These are phyloP conservation scores for Solanum virginianum DNA, from an alignment of 257 asterid species.

Conservation along the genomic window DNA sequence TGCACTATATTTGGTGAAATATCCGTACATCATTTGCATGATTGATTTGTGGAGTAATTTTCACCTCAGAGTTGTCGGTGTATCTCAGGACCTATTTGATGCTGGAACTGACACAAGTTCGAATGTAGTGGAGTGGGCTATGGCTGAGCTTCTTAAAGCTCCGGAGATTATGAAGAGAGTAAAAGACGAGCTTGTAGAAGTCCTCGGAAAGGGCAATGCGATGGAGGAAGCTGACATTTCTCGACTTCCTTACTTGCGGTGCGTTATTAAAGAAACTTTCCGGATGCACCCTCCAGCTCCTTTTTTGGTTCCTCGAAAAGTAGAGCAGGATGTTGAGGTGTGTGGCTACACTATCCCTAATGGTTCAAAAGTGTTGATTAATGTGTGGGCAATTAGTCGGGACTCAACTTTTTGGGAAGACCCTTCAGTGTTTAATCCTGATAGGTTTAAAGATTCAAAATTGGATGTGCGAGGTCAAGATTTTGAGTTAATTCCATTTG, in stretches of 20 bases:
- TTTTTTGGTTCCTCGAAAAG: background rate
- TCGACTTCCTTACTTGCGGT: background rate
- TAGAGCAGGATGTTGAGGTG: background rate
- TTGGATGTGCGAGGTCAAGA: background rate
- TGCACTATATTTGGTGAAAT: background rate
- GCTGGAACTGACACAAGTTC: background rate
- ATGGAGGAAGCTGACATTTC: background rate
- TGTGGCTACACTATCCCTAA: slow-evolving; percentile 3
- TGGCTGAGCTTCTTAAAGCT: background rate
- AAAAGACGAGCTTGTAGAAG: background rate
- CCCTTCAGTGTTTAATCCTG: background rate
- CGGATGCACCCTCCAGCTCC: background rate
- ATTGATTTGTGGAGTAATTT: background rate
- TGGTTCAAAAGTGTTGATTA: background rate
- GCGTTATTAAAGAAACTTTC: background rate
- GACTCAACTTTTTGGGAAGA: background rate
- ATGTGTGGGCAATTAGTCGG: slow-evolving; percentile 2
- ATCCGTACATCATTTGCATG: background rate
- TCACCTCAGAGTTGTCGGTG: background rate
- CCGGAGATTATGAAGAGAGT: background rate
- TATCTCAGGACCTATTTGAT: background rate
- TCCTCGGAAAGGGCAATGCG: background rate
- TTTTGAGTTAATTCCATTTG: slow-evolving; percentile 6
- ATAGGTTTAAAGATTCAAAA: background rate
- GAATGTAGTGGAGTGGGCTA: background rate